Evolutionary conservation across 257 asterid genomes (phyloP).

Genomic region (Plantago major): DNA sequence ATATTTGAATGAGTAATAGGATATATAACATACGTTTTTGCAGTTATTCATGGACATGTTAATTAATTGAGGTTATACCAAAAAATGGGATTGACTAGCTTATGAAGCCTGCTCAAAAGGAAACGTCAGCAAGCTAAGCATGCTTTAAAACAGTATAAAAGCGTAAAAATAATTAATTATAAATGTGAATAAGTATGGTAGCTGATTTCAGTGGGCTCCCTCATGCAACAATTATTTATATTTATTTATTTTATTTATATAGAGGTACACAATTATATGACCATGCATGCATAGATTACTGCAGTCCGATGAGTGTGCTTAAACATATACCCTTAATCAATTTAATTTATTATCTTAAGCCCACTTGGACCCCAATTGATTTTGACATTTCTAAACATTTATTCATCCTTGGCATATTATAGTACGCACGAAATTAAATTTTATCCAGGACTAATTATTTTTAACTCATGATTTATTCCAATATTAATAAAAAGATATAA

Average conservation of each 20-base stretch:
- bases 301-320: slow-evolving; percentile 1
- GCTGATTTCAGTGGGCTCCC: slow-evolving; percentile 22
- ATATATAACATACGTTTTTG: too few species aligned
- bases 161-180: slow-evolving; percentile 13
- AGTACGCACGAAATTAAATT: too few species aligned
- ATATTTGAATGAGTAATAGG: too few species aligned
- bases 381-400: not conserved
- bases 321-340: not conserved
- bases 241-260: not conserved
- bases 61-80: too few species aligned
- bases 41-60: too few species aligned
- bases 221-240: not conserved
- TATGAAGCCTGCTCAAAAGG: not conserved
- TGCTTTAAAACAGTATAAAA: slow-evolving; percentile 23
- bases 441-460: too few species aligned
- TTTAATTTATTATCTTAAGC: not conserved
- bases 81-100: not conserved
- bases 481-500: too few species aligned
- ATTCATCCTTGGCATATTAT: too few species aligned
- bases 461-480: too few species aligned
- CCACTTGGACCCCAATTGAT: not conserved
- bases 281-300: not conserved
- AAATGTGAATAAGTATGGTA: slow-evolving; percentile 8
- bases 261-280: not conserved
- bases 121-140: slow-evolving; percentile 30